phyloP scores from a whole-genome alignment of 495 filamentous ascomycete genomes.

The Niebla homalea region DNA sequence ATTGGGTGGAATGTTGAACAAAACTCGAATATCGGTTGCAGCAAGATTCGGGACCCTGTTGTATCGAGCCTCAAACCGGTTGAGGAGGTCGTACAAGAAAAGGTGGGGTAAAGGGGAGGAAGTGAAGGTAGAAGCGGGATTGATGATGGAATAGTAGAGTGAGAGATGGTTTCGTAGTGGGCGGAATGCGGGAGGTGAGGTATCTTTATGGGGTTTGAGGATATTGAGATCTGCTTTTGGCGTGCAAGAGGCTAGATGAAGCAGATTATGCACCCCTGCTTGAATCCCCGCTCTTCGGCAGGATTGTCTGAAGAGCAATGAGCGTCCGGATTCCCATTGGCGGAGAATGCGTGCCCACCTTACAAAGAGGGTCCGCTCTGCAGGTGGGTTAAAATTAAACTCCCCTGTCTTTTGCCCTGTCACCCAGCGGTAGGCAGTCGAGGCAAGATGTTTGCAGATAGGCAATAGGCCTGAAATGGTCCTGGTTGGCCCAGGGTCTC shows the following conservation, averaged over 20 bases:
- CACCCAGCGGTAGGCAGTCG: constrained; percentile 5
- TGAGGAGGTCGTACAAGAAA: constrained; percentile 6
- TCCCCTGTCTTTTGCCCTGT: background rate
- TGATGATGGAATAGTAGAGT: background rate
- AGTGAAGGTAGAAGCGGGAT: constrained; percentile 1
- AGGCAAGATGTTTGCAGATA: background rate
- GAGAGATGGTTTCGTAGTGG: constrained; percentile 11
- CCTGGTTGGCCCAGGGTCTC: constrained; percentile 1
- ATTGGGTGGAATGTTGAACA: background rate
- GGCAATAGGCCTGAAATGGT: constrained; percentile 1
- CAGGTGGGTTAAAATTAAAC: constrained; percentile 3
- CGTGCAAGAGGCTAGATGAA: constrained; percentile 15
- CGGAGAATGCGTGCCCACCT: constrained; percentile 5
- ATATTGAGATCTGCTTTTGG: constrained; percentile 10
- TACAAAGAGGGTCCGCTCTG: background rate
- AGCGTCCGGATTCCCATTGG: constrained; percentile 8
- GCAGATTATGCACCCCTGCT: constrained; percentile 9
- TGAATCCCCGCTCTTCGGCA: constrained; percentile 3
- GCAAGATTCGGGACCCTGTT: background rate
- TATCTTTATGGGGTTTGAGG: constrained; percentile 11
- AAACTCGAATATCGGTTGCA: background rate
- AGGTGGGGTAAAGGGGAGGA: background rate
- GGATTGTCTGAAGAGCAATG: constrained; percentile 13
- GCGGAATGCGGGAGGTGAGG: constrained; percentile 2
- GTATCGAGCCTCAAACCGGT: constrained; percentile 14